phyloP scores from a whole-genome alignment of 192 early-diverging fungal genomes.

The Backusella circina region DNA sequence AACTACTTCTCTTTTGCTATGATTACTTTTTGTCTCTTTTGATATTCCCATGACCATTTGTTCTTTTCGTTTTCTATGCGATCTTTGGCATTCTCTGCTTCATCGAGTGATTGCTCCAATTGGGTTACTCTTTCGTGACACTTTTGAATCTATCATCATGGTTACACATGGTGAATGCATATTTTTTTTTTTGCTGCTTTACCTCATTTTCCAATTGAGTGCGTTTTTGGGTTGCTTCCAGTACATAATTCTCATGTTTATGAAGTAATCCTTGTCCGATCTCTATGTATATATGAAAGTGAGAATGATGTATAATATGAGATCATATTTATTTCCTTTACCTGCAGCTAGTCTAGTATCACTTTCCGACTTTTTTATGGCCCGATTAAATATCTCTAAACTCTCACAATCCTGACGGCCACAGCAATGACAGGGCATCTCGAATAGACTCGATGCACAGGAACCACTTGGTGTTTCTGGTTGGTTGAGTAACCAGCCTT shows the following conservation, averaged over 20 bases:
- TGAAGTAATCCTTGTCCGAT: constrained; percentile 41
- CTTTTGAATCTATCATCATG: constrained; percentile 15
- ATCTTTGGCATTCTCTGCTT: constrained; percentile 24
- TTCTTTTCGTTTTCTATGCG: constrained; percentile 26
- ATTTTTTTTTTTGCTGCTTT: not conserved
- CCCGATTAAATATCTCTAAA: constrained; percentile 2
- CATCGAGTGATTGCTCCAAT: constrained; percentile 25
- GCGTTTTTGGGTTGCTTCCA: constrained; percentile 24
- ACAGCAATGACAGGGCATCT: constrained; percentile 19
- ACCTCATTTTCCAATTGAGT: constrained; percentile 35
- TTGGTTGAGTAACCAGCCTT: not conserved
- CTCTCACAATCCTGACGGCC: constrained; percentile 1
- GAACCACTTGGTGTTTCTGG: not conserved
- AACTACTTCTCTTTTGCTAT: not conserved
- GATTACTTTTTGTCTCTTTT: constrained; percentile 33
- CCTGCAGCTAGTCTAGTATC: constrained; percentile 42
- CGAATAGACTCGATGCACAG: not conserved
- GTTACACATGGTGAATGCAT: constrained; percentile 9
- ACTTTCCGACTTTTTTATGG: constrained; percentile 31
- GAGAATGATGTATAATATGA: not conserved
- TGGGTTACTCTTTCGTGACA: constrained; percentile 7
- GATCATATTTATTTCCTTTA: not conserved
- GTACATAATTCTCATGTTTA: constrained; percentile 34
- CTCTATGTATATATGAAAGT: constrained; percentile 28
- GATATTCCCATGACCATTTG: constrained; percentile 18